Evolutionary conservation across 306 rosid genomes (phyloP), one percentile per base, ranked within the genome.

Genomic region (Calophaca sinica): DNA sequence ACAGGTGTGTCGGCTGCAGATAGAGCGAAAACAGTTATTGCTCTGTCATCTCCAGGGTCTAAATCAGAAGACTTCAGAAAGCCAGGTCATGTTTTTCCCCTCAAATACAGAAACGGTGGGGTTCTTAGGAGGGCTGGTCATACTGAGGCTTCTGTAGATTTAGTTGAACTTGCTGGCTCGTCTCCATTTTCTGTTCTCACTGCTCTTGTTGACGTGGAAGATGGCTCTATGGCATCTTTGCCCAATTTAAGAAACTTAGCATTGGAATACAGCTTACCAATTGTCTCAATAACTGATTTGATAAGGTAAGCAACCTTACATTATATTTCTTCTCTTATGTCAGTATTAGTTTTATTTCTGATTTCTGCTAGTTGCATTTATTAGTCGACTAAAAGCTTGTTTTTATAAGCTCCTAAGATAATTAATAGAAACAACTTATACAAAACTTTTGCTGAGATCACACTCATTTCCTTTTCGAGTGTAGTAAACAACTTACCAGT

Each of bases 51-150:
- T 69, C 66, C 63, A 0, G 86, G 73, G 64, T 89, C 98, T 8
- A 88, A 76, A 51, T 82, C 92, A 11, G 88, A 82, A 44, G 90
- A 91, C 12, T 93, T 93, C 65, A 74, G 88, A 72, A 84, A 84
- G 77, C 97, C 98, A 1, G 97, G 96, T 58, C 98, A 93, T 59
- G 92, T 93, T 78, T 93, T 93, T 76, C 98, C 97, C 5, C 84
- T 91, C 0, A 91, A 91, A 76, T 93, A 91, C 64, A 78, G 93
- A 79, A 83, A 87, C 6, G 96, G 98, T 0, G 96, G 97, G 29
- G 96, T 93, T 85, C 86, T 90, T 35, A 84, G 96, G 62, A 89
- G 96, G 55, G 97, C 92, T 9, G 98, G 93, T 68, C 98, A 93
- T 64, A 93, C 96, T 0, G 97, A 93, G 72, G 97, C 98, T 75